Evolutionary conservation across 225 moss, liverwort and hornwort genomes (phyloP).

Genomic region (Anthoceros angustus): DNA sequence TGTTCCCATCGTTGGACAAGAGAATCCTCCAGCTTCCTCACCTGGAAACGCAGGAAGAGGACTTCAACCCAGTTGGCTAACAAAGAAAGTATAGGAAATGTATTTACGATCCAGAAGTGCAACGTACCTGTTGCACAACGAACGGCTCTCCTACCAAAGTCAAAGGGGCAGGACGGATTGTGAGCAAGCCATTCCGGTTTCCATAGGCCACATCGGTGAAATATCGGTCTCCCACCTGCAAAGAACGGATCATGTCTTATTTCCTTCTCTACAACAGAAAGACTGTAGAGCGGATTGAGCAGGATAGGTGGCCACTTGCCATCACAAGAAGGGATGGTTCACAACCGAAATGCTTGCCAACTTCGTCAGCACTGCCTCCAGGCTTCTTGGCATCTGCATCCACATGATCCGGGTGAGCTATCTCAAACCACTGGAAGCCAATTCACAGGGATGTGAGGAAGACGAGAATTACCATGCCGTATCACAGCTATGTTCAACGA

Average conservation of each 20-base stretch:
- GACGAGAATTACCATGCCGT: conserved; percentile 50
- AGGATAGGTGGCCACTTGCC: conserved; percentile 27
- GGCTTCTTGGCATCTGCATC: conserved; percentile 71
- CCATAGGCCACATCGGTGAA: conserved; percentile 86
- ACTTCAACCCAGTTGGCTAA: neutral
- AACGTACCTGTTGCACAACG: conserved; percentile 51
- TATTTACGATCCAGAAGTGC: neutral
- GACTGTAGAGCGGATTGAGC: neutral
- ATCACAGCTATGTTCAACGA: conserved; percentile 62
- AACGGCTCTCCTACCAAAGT: conserved; percentile 62
- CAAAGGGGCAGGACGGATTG: conserved; percentile 62
- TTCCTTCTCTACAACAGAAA: too few species aligned
- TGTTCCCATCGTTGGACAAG: conserved; percentile 53
- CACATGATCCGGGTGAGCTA: neutral
- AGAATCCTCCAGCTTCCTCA: conserved; percentile 65
- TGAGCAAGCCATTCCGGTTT: conserved; percentile 83
- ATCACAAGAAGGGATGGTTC: conserved; percentile 69
- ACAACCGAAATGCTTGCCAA: conserved; percentile 64
- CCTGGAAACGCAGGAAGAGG: conserved; percentile 29
- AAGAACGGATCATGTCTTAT: neutral
- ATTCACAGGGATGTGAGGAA: neutral
- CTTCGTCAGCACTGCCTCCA: conserved; percentile 64
- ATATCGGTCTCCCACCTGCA: conserved; percentile 87
- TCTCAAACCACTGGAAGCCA: neutral
- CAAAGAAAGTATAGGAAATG: neutral